phyloP scores from a whole-genome alignment of 2,329 filamentous ascomycete genomes.

The Magnaporthales sp. region DNA sequence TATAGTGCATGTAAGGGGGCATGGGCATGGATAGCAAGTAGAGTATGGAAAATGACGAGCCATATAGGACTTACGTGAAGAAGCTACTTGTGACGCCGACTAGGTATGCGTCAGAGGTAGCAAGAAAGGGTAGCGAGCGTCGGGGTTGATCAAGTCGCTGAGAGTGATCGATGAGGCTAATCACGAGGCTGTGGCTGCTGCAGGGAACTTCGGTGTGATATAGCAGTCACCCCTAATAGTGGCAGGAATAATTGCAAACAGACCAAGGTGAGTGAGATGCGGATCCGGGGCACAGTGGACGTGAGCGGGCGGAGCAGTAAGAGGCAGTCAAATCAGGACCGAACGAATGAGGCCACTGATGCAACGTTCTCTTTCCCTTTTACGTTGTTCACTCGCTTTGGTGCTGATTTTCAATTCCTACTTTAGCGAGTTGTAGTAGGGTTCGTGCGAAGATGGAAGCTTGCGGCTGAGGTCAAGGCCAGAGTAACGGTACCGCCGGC shows the following conservation, averaged over 20 bases:
- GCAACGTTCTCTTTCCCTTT: neutral
- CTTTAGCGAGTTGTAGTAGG: neutral
- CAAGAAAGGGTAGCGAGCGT: conserved; percentile 2
- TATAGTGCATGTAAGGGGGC: too few species aligned
- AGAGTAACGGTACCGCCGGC: neutral
- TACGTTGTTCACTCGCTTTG: neutral
- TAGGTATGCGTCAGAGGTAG: neutral
- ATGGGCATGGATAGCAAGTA: too few species aligned
- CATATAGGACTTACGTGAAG: neutral
- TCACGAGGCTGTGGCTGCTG: neutral
- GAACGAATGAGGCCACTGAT: neutral
- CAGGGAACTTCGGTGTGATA: neutral
- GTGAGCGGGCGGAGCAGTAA: neutral
- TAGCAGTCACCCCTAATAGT: neutral
- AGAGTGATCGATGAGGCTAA: neutral
- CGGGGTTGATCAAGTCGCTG: neutral
- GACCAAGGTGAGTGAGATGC: neutral
- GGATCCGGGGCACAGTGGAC: neutral
- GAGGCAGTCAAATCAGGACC: neutral
- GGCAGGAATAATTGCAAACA: neutral
- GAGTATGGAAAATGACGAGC: neutral
- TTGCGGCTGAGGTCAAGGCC: neutral
- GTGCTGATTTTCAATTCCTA: neutral
- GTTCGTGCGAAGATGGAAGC: neutral
- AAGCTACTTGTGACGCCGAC: neutral